Evolutionary conservation across 2,329 filamentous ascomycete genomes (phyloP), one percentile per base, ranked within the genome.

Genomic region (Aspergillus quadrilineatus): DNA sequence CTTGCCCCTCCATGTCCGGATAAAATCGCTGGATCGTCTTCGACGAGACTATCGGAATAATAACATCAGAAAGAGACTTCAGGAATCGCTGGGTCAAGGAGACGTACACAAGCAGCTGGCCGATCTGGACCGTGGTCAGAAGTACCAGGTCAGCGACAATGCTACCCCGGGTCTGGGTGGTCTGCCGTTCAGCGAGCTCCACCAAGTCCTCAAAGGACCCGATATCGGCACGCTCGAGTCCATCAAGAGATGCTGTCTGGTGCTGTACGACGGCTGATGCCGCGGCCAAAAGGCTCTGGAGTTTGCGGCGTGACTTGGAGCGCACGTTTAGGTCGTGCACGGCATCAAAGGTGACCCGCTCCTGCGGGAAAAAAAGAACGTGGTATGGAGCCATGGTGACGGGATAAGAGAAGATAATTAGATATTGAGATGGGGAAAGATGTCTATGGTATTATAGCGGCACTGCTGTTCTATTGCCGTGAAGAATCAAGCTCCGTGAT

Each of bases 31-130:
- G 50, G 37, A 12, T 53, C 41, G 5, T 53, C 50, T 46, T 53
- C 50, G 12, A 12, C 41, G n/a, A 44, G 32, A 15, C 50, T 53
- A 30, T 6, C 2, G 15, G 8, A 10, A 10, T 4, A 36, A 5
- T 7, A 37, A 4, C 8, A 28, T 46, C 34, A 28, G 29, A 39
- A 2, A 14, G 12, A 37, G 28, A 6, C n/a, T 36, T 26, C 9
- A n/a, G 1, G 26, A 8, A 4, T 26, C 28, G 4, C 10, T 12
- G 14, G 22, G 9, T 5, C n/a, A 7, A 7, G 9, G 5, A 7
- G 10, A 46, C 50, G 28, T 43, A 53, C 50, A 53, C 41, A 7
- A 53, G 50, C 8, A 53, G n/a, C 50, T 53, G 26, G 42, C 50
- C 50, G 6, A 53, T 46, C 42, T 53, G 50, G 14, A 37, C 26